phyloP scores from a whole-genome alignment of 179 eudicot species.

The Vitellaria paradoxa region DNA sequence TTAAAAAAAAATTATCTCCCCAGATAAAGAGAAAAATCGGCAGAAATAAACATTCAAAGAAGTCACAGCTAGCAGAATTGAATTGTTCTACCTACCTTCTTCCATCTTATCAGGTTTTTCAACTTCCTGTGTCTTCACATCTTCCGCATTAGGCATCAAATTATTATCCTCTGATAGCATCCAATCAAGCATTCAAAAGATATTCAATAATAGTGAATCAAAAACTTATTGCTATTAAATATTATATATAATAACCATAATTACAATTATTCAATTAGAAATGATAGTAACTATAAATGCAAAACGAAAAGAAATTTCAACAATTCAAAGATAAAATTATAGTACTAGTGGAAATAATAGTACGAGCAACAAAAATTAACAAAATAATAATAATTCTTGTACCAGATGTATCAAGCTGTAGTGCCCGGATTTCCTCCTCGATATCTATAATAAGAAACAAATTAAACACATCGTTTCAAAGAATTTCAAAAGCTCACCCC shows the following conservation, averaged over 20 bases:
- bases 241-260: background rate
- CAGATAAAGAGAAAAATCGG: background rate
- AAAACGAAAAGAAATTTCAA: background rate
- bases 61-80: background rate
- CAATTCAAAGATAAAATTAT: background rate
- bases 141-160: constrained; percentile 27
- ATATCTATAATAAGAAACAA: constrained; percentile 39
- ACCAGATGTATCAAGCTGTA: constrained; percentile 96
- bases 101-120: constrained; percentile 34
- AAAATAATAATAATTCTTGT: constrained; percentile 7
- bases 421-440: constrained; percentile 71
- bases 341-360: background rate
- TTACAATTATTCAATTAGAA: background rate
- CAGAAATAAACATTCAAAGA: constrained; percentile 1
- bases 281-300: background rate
- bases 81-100: constrained; percentile 35
- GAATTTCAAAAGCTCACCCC: background rate
- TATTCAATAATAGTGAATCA: background rate
- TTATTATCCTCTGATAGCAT: constrained; percentile 41
- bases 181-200: constrained; percentile 4
- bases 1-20: background rate
- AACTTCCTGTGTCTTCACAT: constrained; percentile 34
- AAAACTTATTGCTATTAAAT: background rate
- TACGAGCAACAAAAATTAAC: background rate
- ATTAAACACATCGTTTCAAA: background rate